Conservation (phyloP, 176 grass and related monocot genomes). For the Hsuehochloa calcarea region DNA sequence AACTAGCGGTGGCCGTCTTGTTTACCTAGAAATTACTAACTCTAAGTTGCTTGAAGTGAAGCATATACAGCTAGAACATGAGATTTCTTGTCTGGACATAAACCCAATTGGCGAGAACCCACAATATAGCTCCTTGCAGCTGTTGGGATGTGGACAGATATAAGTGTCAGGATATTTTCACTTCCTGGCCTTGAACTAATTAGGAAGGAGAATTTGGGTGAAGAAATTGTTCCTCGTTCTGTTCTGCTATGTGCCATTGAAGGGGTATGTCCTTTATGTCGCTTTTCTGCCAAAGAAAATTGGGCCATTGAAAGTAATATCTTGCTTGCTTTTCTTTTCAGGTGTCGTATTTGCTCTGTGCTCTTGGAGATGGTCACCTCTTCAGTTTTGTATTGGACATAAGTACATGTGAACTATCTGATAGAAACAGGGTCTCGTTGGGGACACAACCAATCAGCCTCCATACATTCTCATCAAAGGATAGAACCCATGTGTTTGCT, state of each 20-base stretch:
- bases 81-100: conserved; percentile 90
- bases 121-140: conserved; percentile 76
- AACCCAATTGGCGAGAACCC: conserved; percentile 69
- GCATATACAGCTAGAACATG: conserved; percentile 84
- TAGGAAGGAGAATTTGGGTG: conserved; percentile 85
- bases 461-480: conserved; percentile 91
- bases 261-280: conserved; percentile 61
- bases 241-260: conserved; percentile 90
- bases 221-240: conserved; percentile 96
- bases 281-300: conserved; percentile 9
- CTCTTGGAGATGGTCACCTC: conserved; percentile 93
- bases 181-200: conserved; percentile 81
- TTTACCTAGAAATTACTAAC: conserved; percentile 88
- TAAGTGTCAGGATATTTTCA: conserved; percentile 95
- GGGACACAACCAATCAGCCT: conserved; percentile 94
- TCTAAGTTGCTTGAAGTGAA: conserved; percentile 80
- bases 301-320: not conserved
- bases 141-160: conserved; percentile 99
- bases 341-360: conserved; percentile 90
- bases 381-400: conserved; percentile 81
- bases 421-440: conserved; percentile 93
- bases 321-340: conserved; percentile 43
- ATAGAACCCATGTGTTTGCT: conserved; percentile 87
- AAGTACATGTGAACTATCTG: conserved; percentile 59
- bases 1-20: conserved; percentile 93